Percentiles rank a stretch among this genome's conserved stretches.
These are phyloP conservation scores for Selaginella tamariscina DNA, from an alignment of 75 land plant species.

Conservation along the genomic window DNA sequence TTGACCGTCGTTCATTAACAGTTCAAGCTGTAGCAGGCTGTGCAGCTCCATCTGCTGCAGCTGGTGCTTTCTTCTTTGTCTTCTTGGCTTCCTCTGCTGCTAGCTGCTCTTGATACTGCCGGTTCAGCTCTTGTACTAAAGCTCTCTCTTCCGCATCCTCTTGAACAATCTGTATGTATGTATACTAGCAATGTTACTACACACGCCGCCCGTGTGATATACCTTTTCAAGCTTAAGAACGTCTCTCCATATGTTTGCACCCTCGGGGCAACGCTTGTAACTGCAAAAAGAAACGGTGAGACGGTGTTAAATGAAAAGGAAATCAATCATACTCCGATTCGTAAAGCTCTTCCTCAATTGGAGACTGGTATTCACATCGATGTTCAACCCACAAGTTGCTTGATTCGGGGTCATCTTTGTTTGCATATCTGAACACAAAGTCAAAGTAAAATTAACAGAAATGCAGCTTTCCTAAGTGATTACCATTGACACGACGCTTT, in stretches of 20 bases:
- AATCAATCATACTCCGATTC: neutral
- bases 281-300: neutral
- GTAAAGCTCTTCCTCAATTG: neutral
- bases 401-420: neutral
- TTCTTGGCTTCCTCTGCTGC: neutral
- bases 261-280: neutral
- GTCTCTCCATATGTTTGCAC: neutral
- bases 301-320: neutral
- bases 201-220: neutral
- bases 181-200: neutral
- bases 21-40: too few relatives aligned
- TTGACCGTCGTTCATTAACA: too few relatives aligned
- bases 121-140: neutral
- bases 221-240: neutral
- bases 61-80: neutral
- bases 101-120: neutral
- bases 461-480: neutral
- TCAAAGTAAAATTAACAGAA: neutral
- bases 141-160: neutral
- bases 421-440: neutral
- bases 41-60: neutral
- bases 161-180: neutral
- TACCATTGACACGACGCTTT: too few relatives aligned
- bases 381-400: neutral
- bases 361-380: neutral